Evolutionary conservation across 129 eudicot genomes (phyloP), one percentile per base, ranked within the genome.

Genomic region (Tanacetum coccineum): DNA sequence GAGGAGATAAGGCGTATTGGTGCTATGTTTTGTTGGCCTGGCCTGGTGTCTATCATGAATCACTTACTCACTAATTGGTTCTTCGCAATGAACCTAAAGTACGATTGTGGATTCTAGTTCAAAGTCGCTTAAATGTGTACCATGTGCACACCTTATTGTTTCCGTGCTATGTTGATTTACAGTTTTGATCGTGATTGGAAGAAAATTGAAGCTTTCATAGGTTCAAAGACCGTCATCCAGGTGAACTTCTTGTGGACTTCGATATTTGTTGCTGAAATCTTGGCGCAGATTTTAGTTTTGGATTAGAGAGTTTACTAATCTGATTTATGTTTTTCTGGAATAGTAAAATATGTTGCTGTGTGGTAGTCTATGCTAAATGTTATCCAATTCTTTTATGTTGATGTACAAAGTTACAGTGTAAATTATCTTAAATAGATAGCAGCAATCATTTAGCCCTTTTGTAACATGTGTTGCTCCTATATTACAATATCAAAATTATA

Each of bases 111-210:
- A 5, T 64, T 55, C 13, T 54, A 12, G 51, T 56, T 65, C 59
- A 26, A 56, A 19, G 6, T 47, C 40, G 32, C 52, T 13, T 42
- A 55, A 19, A 13, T 20, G n/a, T 26, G 50, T 63, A 72, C 44
- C 66, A 72, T 15, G 26, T 59, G 42, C 8, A 36, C 42, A 44
- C 56, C 70, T 67, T 8, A 59, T 72, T 25, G 57, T 42, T 40
- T 12, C 28, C 44, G 47, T 61, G 17, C 49, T 61, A 21, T 19
- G 50, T 25, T 78, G 56, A 56, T 63, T 39, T 62, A 67, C 80
- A 91, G 98, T 20, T 91, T 91, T 80, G 98, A 91, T 74, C 98
- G 98, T 70, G 98, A 91, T 74, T 91, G 98, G 98, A 91, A 91
- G 81, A 91, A 91, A 75, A 91, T 91, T 61, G 98, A 87, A 83